Evolutionary conservation across 306 rosid genomes (phyloP), one percentile per base, ranked within the genome.

Genomic region (Coriaria nepalensis): DNA sequence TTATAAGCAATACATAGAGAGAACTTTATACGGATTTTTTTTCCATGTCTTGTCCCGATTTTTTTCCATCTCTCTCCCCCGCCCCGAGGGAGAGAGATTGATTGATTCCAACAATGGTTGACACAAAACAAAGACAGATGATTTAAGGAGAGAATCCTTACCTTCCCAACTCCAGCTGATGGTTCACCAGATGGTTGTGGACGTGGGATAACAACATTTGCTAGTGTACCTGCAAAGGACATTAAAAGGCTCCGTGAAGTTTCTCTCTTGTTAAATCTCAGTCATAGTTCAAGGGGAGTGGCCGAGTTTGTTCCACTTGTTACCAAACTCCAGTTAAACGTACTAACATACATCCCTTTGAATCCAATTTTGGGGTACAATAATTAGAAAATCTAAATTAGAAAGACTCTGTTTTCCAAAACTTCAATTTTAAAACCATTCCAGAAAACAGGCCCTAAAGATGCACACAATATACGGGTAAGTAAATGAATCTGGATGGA

Each of bases 101-200:
- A 20, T 20, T 20, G 3, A 20, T 20, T 20, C 29, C 29, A 32
- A 81, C 12, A 4, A 43, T 8, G 12, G 46, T 8, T 7, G 0
- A 43, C 2, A 6, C 2, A 43, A 0, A 43, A 43, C 2, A 43
- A 43, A 43, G 12, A 2, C 9, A 6, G 11, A 43, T 1, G 0
- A 5, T 11, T 8, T 9, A 43, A 11, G 46, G 6, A 7, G 12
- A 8, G 46, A 43, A 11, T 43, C 12, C 46, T 43, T 57, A 33
- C 98, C 96, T 81, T 90, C 46, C 98, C 98, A 55, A 85, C 80
- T 45, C 96, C 96, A 4, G 94, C 65, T 8, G 67, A 37, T 7
- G 55, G 78, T 66, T 74, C 83, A 13, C 78, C 94, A 52, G 75
- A 65, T 0, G 81, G 81, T 5, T 45, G 59, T 49, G 98, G 94